These are phyloP conservation scores for Metrosideros polymorpha DNA, from an alignment of 441 rosid genomes.

Conservation along the genomic window DNA sequence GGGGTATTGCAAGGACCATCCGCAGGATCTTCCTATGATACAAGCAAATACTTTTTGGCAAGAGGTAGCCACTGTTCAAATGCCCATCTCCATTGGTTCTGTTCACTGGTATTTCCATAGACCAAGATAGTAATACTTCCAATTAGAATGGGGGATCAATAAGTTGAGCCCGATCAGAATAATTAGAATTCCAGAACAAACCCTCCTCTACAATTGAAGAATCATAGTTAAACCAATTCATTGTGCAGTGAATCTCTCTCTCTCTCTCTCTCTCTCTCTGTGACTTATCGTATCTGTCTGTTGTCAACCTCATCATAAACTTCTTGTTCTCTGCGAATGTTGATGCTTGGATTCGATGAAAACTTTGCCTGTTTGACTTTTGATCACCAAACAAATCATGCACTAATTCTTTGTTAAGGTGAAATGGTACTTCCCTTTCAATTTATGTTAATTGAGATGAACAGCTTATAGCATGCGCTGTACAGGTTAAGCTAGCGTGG, in stretches of 20 bases:
- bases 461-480: not conserved
- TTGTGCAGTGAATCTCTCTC: not conserved
- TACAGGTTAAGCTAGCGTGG: not conserved
- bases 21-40: slow-evolving; percentile 58
- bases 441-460: not conserved
- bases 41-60: not conserved
- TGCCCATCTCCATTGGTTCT: not conserved
- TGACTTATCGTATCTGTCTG: not conserved
- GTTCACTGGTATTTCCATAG: not conserved
- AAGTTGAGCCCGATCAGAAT: not conserved
- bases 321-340: not conserved
- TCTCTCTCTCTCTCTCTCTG: not conserved
- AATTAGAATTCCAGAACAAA: not conserved
- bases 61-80: not conserved
- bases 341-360: not conserved
- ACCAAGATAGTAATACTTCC: not conserved
- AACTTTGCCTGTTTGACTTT: not conserved
- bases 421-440: not conserved
- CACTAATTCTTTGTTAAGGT: not conserved
- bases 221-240: not conserved
- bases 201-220: not conserved
- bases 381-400: not conserved
- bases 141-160: not conserved
- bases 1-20: slow-evolving; percentile 74
- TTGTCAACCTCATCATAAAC: not conserved